These are phyloP conservation scores for Lactarius psammicola DNA, from an alignment of 768 basidiomycete species.

Conservation along the genomic window DNA sequence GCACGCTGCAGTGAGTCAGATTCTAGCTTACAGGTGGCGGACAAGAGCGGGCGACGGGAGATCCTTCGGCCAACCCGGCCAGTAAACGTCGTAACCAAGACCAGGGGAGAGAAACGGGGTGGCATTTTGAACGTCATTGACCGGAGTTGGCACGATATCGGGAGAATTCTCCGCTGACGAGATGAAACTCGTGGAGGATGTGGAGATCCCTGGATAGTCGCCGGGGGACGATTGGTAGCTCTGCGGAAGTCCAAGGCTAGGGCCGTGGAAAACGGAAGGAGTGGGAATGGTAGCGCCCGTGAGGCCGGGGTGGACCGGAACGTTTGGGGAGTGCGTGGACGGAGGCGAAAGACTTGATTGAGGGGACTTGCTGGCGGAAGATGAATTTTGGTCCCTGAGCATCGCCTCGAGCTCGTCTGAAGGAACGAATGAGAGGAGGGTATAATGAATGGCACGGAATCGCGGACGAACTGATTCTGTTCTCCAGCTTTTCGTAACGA, in stretches of 20 bases:
- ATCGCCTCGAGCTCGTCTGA: constrained; percentile 72
- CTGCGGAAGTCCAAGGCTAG: constrained; percentile 12
- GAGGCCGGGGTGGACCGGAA: constrained; percentile 9
- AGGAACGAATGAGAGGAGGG: neutral
- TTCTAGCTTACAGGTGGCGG: constrained; percentile 55
- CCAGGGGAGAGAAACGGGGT: neutral
- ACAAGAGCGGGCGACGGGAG: constrained; percentile 63
- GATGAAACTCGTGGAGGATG: constrained; percentile 7
- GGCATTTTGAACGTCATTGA: neutral
- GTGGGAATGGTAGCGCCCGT: neutral
- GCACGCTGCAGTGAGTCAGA: neutral
- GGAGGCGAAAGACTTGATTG: constrained; percentile 14
- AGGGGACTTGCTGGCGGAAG: neutral
- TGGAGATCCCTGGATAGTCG: neutral
- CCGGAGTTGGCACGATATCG: constrained; percentile 4
- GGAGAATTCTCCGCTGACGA: constrained; percentile 2
- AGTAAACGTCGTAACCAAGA: constrained; percentile 24
- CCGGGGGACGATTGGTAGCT: constrained; percentile 1
- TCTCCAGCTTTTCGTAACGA: constrained; percentile 62
- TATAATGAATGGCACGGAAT: neutral
- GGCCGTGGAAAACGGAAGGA: constrained; percentile 5
- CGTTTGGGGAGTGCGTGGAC: constrained; percentile 8
- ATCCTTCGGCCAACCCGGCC: constrained; percentile 51
- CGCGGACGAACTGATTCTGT: constrained; percentile 56
- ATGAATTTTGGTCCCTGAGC: constrained; percentile 38